Evolutionary conservation across 768 basidiomycete species (phyloP).

Genomic region (Coprinopsis cinerea): DNA sequence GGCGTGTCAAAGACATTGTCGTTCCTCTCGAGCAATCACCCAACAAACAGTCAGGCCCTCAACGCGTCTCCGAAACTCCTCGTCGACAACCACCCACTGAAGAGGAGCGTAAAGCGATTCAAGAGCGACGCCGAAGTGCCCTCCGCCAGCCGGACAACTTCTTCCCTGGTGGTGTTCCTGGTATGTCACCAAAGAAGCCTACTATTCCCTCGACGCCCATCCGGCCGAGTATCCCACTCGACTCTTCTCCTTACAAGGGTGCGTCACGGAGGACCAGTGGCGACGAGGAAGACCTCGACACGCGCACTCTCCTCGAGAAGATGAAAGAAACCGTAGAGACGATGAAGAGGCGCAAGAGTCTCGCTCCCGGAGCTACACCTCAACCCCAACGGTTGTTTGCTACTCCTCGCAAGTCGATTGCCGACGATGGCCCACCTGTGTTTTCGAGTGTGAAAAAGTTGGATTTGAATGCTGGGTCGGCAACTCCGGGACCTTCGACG

Average conservation of each 20-base stretch:
- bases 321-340: slow-evolving; percentile 45
- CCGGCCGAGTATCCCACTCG: slow-evolving; percentile 14
- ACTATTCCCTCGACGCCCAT: slow-evolving; percentile 13
- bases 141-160: slow-evolving; percentile 42
- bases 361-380: slow-evolving; percentile 17
- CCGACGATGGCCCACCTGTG: background rate
- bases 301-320: slow-evolving; percentile 37
- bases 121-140: slow-evolving; percentile 57
- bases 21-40: slow-evolving; percentile 18
- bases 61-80: slow-evolving; percentile 13
- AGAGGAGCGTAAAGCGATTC: slow-evolving; percentile 54
- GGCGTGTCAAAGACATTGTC: slow-evolving; percentile 53
- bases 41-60: slow-evolving; percentile 4
- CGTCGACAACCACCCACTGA: slow-evolving; percentile 26
- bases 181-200: slow-evolving; percentile 33
- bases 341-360: slow-evolving; percentile 41
- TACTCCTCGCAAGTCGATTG: slow-evolving; percentile 5
- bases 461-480: slow-evolving; percentile 3
- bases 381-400: slow-evolving; percentile 3
- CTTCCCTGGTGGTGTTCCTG: slow-evolving; percentile 50
- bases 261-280: slow-evolving; percentile 10
- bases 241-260: slow-evolving; percentile 6
- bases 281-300: slow-evolving; percentile 31
- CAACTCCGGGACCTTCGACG: background rate
- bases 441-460: slow-evolving; percentile 7